Conservation (phyloP, 2,329 filamentous ascomycete genomes). For the Epichloe sibirici region DNA sequence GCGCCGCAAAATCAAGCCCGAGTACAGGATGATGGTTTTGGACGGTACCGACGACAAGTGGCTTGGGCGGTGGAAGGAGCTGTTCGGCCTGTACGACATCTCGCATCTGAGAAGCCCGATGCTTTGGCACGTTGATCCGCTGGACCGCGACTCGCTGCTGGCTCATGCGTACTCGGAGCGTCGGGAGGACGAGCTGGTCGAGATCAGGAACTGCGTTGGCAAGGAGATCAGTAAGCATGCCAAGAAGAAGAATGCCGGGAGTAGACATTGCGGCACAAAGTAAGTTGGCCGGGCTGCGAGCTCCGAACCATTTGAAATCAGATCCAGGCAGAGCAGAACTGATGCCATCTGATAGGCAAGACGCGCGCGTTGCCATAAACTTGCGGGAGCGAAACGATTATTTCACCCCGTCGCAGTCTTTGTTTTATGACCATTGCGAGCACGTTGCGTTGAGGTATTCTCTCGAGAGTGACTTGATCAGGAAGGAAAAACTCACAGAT, state of each 20-base stretch:
- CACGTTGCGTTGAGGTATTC: slow-evolving; percentile 44
- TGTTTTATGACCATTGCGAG: slow-evolving; percentile 52
- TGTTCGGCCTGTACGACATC: slow-evolving; percentile 59
- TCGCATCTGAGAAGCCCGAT: slow-evolving; percentile 64
- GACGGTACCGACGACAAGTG: slow-evolving; percentile 52
- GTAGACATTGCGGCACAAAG: slow-evolving; percentile 28
- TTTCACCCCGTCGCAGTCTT: slow-evolving; percentile 47
- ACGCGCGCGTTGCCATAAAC: slow-evolving; percentile 42
- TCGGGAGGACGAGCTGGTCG: slow-evolving; percentile 50
- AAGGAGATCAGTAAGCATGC: slow-evolving; percentile 72
- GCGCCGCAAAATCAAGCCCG: slow-evolving; percentile 6
- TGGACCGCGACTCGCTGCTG: slow-evolving; percentile 60
- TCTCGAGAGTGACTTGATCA: slow-evolving; percentile 36
- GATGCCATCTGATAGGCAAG: slow-evolving; percentile 20
- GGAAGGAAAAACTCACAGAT: slow-evolving; percentile 46
- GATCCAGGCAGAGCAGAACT: background rate
- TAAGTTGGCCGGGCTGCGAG: slow-evolving; percentile 14
- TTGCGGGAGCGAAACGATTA: slow-evolving; percentile 58
- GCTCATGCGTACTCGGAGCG: slow-evolving; percentile 52
- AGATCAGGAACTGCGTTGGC: slow-evolving; percentile 64
- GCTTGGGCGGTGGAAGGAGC: slow-evolving; percentile 58
- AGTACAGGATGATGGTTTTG: slow-evolving; percentile 46
- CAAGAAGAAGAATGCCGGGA: slow-evolving; percentile 46
- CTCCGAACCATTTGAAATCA: background rate
- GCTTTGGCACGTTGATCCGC: slow-evolving; percentile 72